Base-by-base conservation (phyloP, 108 stramenopile genomes). In the Pseudonitzschia multistriata region DNA sequence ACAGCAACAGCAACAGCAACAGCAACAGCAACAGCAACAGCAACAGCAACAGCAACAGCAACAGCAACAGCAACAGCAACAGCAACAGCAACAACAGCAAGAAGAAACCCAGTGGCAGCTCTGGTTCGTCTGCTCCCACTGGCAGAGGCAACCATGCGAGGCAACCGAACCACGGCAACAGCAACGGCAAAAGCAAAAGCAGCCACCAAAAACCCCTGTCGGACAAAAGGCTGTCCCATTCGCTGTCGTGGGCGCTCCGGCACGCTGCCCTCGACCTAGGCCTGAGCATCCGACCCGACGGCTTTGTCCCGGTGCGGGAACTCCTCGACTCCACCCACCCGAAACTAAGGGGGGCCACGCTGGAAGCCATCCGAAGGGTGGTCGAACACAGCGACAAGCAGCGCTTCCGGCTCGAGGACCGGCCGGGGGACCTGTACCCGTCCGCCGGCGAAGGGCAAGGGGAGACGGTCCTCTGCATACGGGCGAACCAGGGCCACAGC, bases 401-500 rank as follows among this genome's bases (percentile, higher is more conserved):
- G 69, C 72, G 92, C 25, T 93, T 87, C 68, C 56, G 68, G 22
- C 66, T 93, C 62, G 68, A 69, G 7, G 63, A 78, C 33, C 78
- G 70, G 53, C 73, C 74, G 15, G 53, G 53, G 27, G 49, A 50
- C 28, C 57, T 74, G n/a, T 73, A 74, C 49, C 22, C 42, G n/a
- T 25, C 37, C 48, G 61, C 30, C 6, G 59, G 21, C 35, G 25
- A 45, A 62, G 55, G 22, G 31, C 49, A 47, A 60, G 61, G 31
- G 22, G 54, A 22, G 53, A 74, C 22, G 49, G 68, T 87, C 21
- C 67, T 87, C 14, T 93, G 87, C 70, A 93, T 93, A 60, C 85
- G 92, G 40, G 92, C 92, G 40, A 90, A 90, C 72, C 92, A 93
- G 74, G 92, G 92, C 0, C 92, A 93, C 67, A 88, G 89, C 8